phyloP scores from a whole-genome alignment of 805 yeast genomes.

The Starmerella etchellsii region DNA sequence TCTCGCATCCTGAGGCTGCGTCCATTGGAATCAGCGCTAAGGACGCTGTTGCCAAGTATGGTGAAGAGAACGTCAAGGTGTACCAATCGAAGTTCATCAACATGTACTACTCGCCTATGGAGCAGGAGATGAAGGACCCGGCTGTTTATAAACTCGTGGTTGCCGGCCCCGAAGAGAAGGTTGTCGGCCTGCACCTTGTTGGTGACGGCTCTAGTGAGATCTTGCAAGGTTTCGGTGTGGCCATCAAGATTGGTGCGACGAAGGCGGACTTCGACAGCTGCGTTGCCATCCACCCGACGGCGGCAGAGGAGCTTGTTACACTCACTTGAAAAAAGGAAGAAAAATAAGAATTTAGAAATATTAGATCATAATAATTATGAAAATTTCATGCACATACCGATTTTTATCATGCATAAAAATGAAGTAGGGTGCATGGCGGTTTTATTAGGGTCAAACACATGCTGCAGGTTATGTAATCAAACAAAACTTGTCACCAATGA shows the following conservation, averaged over 20 bases:
- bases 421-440: too few species aligned
- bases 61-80: constrained; percentile 64
- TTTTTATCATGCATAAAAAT: too few species aligned
- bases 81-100: constrained; percentile 76
- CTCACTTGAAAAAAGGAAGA: too few species aligned
- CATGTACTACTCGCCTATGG: constrained; percentile 84
- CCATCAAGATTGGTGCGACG: constrained; percentile 98
- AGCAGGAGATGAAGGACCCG: constrained; percentile 56
- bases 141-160: constrained; percentile 74
- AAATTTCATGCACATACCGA: too few species aligned
- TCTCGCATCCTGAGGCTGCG: constrained; percentile 97
- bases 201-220: constrained; percentile 90
- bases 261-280: constrained; percentile 87
- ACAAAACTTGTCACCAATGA: too few species aligned
- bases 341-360: too few species aligned
- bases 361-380: too few species aligned
- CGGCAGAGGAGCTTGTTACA: constrained; percentile 96
- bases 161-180: constrained; percentile 75
- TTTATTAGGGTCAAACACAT: too few species aligned
- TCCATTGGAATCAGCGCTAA: constrained; percentile 76
- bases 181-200: constrained; percentile 85
- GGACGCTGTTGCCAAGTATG: constrained; percentile 66
- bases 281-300: constrained; percentile 97
- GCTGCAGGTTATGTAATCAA: too few species aligned
- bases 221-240: constrained; percentile 96